Conservation (phyloP, 1,139 yeast genomes). For the Kurtzmaniella quercitrusa region DNA sequence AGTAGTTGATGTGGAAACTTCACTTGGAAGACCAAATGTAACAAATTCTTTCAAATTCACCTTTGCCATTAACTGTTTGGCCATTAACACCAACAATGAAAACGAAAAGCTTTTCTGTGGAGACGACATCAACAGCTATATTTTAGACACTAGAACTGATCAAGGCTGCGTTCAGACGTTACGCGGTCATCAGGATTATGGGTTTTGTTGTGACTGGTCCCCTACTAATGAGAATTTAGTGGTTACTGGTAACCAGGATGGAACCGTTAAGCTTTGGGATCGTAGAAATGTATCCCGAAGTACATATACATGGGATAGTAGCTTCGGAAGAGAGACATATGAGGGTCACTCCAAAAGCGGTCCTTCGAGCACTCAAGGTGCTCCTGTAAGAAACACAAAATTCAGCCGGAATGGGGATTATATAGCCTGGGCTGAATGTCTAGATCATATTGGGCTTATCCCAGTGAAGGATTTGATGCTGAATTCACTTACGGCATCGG, state of each 20-base stretch:
- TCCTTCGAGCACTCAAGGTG: constrained; percentile 18
- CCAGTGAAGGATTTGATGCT: constrained; percentile 27
- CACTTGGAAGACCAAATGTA: constrained; percentile 11
- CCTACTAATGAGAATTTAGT: constrained; percentile 35
- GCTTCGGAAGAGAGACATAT: constrained; percentile 22
- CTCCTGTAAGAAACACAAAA: constrained; percentile 52
- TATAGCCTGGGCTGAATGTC: constrained; percentile 56
- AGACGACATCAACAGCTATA: constrained; percentile 39
- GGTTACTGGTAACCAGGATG: constrained; percentile 61
- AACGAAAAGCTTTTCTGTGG: constrained; percentile 47
- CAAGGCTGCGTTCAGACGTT: constrained; percentile 15
- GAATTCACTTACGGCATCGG: constrained; percentile 6
- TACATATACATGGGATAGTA: constrained; percentile 32
- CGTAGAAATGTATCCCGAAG: constrained; percentile 27
- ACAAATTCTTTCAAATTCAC: constrained; percentile 18
- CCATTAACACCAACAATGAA: constrained; percentile 31
- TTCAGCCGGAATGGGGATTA: constrained; percentile 45
- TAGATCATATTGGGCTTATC: constrained; percentile 55
- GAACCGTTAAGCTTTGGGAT: constrained; percentile 55
- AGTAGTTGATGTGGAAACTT: constrained; percentile 29
- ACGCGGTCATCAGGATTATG: constrained; percentile 50
- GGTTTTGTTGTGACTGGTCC: constrained; percentile 63
- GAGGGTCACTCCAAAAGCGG: constrained; percentile 1
- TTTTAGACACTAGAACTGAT: constrained; percentile 39
- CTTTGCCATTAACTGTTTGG: constrained; percentile 51